These are phyloP conservation scores for Starmerella cellae DNA, from an alignment of 805 yeast genomes.

Conservation along the genomic window DNA sequence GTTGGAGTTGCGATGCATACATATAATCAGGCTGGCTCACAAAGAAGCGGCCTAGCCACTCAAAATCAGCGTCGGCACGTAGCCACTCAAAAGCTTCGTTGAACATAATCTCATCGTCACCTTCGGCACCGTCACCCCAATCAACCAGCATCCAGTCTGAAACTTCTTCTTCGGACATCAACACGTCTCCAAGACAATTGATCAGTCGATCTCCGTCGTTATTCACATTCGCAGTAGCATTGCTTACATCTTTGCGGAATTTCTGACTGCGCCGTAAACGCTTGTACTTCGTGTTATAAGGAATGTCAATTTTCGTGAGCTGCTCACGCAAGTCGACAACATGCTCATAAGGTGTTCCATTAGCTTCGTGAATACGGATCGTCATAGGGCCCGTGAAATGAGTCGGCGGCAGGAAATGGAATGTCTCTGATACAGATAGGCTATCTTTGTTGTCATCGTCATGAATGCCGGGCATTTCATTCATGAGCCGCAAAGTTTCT, in stretches of 20 bases:
- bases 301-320: slow-evolving; percentile 78
- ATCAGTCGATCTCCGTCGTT: slow-evolving; percentile 32
- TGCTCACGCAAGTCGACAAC: slow-evolving; percentile 81
- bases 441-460: not conserved
- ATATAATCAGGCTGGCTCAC: slow-evolving; percentile 88
- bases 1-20: slow-evolving; percentile 86
- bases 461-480: not conserved
- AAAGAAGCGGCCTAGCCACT: slow-evolving; percentile 78
- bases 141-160: slow-evolving; percentile 62
- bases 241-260: slow-evolving; percentile 28
- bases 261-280: slow-evolving; percentile 52
- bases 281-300: slow-evolving; percentile 86
- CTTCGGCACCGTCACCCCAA: slow-evolving; percentile 55
- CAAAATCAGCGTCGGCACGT: slow-evolving; percentile 93
- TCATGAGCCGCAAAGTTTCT: slow-evolving; percentile 1
- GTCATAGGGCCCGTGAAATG: slow-evolving; percentile 79
- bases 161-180: slow-evolving; percentile 47
- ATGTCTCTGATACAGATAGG: not conserved
- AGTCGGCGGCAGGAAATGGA: slow-evolving; percentile 8
- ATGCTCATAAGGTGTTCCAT: slow-evolving; percentile 97
- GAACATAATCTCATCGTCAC: slow-evolving; percentile 54
- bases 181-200: slow-evolving; percentile 64
- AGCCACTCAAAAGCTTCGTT: slow-evolving; percentile 96
- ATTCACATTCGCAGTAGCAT: slow-evolving; percentile 2
- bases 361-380: slow-evolving; percentile 91